Base-by-base conservation (phyloP, 2,329 filamentous ascomycete genomes). In the Neonectria sp. region DNA sequence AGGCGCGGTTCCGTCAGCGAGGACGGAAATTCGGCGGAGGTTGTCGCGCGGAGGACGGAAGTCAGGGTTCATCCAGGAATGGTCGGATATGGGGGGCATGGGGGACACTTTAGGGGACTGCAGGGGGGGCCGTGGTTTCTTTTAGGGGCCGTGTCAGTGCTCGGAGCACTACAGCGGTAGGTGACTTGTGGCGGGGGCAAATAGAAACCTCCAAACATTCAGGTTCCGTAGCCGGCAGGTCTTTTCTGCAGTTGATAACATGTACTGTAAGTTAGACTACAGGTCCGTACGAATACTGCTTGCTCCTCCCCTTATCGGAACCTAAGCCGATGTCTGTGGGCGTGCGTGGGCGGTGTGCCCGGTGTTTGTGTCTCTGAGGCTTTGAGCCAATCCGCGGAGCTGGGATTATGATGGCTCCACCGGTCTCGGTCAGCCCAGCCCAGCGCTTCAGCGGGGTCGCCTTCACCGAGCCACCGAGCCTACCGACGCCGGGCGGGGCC, bases 21-120 rank as follows among this genome's bases (percentile, higher is more conserved):
- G 68, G 69, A 69, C 65, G 67, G 72, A 76, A 73, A 68, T 74
- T 71, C 70, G 67, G 73, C 71, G 68, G 73, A 76, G 73, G 74
- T 62, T 49, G 65, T 73, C 67, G 72, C 62, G 71, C 67, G 51
- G 70, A 73, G 62, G 65, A 71, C 65, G 71, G 65, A 73, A 70
- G 70, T 65, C 71, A 55, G 63, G 59, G 37, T 43, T 73, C 63
- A 73, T 68, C 71, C 67, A 43, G 46, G 53, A 37, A 52, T 55
- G 46, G 63, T 33, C 29, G 27, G 53, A 48, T 48, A 27, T 35
- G 40, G 55, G 35, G 56, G 51, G 60, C 57, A 74, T 65, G 60
- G 68, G 60, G 63, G 35, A 58, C 15, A 17, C 15, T 61, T 58
- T 51, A 65, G 57, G 56, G 49, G 56, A 65, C 56, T 60, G 15